Evolutionary conservation across 2,329 filamentous ascomycete genomes (phyloP), one percentile per base, ranked within the genome.

Genomic region (Stagonosporopsis rhizophila): DNA sequence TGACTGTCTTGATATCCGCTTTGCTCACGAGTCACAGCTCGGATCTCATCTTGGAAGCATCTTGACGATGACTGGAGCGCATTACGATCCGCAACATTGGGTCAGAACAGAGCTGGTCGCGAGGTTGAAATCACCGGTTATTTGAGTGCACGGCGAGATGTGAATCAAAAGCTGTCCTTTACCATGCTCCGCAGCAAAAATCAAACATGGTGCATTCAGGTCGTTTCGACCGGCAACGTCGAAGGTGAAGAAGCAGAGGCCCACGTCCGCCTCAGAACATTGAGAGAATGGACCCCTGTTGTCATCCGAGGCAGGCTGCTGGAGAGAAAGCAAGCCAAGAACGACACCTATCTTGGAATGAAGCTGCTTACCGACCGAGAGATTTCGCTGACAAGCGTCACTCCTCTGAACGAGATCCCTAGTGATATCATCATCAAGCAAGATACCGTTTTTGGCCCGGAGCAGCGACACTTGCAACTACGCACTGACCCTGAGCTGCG

Each of bases 381-480:
- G 64, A 75, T 95, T 45, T 80, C 82, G 5, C 75, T 92, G 17
- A 78, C 83, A 42, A 81, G 82, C 3, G 82, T 96, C 8, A 80
- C 85, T 39, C 82, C 85, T 46, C 81, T 97, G 4, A 94, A 94
- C 65, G 78, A 83, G 0, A 91, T 96, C 51, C 86, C 90, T 0
- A 84, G 85, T 39, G 86, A 93, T 60, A 87, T 96, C 53, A 88
- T 95, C 56, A 86, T 96, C 59, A 90, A 89, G 2, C 80, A 87
- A 15, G 87, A 89, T 44, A 90, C 89, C 2, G 82, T 87, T 0
- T 96, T 95, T 68, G 83, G 89, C 0, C 85, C 88, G 0, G 85
- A 90, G 44, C 84, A 89, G 54, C 87, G 95, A 20, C 91, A 98
- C 75, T 78, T 97, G 17, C 92, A 98, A 66, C 82, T 99, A 40